Percentiles rank a stretch among this genome's conserved stretches.
Conservation (phyloP, 2,329 filamentous ascomycete genomes). For the Lasiodiplodia hormozganensis region DNA sequence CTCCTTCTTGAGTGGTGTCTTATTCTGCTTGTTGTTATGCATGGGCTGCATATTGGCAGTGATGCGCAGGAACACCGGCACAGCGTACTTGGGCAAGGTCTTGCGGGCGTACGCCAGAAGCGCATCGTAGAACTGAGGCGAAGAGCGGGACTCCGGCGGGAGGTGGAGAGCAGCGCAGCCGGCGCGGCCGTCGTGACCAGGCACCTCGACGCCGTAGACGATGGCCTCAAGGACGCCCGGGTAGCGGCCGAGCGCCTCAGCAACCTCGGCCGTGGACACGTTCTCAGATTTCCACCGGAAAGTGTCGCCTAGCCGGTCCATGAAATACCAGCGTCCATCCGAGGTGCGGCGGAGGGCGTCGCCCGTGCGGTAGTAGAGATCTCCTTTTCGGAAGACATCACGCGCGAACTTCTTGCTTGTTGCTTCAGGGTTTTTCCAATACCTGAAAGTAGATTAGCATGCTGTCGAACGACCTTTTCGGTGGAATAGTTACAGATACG, state of each 20-base stretch:
- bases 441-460: conserved; percentile 74
- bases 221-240: conserved; percentile 55
- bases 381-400: conserved; percentile 56
- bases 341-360: conserved; percentile 54
- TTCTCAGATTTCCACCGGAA: conserved; percentile 60
- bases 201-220: conserved; percentile 57
- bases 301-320: conserved; percentile 57
- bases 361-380: conserved; percentile 57
- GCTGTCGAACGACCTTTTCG: conserved; percentile 70
- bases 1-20: conserved; percentile 71
- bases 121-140: not conserved
- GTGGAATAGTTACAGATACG: conserved; percentile 37
- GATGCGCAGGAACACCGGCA: conserved; percentile 75
- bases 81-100: conserved; percentile 74
- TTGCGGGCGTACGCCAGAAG: conserved; percentile 56
- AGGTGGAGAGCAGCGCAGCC: conserved; percentile 55
- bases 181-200: conserved; percentile 62
- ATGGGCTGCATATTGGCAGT: conserved; percentile 66
- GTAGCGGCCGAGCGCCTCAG: conserved; percentile 54
- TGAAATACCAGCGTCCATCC: conserved; percentile 58
- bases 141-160: not conserved
- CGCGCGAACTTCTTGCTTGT: conserved; percentile 63
- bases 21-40: conserved; percentile 84
- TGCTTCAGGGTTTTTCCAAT: conserved; percentile 71
- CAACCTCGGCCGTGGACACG: conserved; percentile 56